Conservation (phyloP, 2,329 filamentous ascomycete genomes). For the Ambrosiella beaveri region DNA sequence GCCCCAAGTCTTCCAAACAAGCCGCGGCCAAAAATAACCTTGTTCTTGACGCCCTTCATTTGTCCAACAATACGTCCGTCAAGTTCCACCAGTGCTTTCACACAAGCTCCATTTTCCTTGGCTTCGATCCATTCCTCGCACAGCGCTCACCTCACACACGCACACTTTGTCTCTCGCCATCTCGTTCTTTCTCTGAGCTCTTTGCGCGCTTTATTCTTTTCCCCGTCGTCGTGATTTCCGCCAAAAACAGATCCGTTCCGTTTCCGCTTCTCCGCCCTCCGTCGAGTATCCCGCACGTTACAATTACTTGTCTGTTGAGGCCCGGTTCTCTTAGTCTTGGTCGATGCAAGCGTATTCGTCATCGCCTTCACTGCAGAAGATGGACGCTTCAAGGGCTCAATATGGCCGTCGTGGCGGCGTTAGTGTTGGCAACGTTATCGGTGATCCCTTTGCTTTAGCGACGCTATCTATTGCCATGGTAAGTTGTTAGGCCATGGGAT, state of each 20-base stretch:
- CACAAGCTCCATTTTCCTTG: too few species aligned
- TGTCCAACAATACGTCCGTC: too few species aligned
- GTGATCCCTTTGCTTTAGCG: conserved; percentile 88
- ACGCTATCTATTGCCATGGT: conserved; percentile 85
- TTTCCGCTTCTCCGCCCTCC: background rate
- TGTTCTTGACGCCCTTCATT: too few species aligned
- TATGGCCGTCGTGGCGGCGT: conserved; percentile 45
- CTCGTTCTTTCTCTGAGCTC: background rate
- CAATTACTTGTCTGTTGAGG: background rate
- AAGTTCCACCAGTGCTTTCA: too few species aligned
- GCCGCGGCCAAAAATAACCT: too few species aligned
- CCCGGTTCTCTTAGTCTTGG: background rate
- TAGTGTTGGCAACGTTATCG: conserved; percentile 74
- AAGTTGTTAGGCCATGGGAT: conserved; percentile 25
- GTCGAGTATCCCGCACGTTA: background rate
- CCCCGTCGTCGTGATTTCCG: background rate
- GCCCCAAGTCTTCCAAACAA: too few species aligned
- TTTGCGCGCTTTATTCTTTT: background rate
- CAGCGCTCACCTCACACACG: too few species aligned
- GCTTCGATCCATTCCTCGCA: too few species aligned
- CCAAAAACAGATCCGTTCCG: background rate
- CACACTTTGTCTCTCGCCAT: background rate
- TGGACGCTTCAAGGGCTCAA: conserved; percentile 49
- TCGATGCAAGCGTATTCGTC: conserved; percentile 56
- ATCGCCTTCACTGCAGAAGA: conserved; percentile 63